Percentiles rank a stretch among this genome's conserved stretches.
These are phyloP conservation scores for Neurospora sp. DNA, from an alignment of 495 filamentous ascomycete species.

Conservation along the genomic window DNA sequence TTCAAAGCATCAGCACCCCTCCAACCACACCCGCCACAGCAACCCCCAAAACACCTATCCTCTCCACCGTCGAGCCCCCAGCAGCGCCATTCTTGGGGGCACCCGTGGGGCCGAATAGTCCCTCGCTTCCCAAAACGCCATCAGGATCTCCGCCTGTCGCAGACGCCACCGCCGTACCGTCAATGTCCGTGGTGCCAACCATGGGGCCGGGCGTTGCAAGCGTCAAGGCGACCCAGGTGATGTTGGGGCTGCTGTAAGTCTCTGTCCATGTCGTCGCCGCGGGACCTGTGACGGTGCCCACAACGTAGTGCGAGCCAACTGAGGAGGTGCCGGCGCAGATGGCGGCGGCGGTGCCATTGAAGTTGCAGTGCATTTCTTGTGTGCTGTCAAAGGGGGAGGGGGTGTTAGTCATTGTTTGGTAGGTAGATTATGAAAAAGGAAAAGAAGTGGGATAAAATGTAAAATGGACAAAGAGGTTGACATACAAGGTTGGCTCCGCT, in stretches of 20 bases:
- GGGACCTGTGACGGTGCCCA: constrained; percentile 23
- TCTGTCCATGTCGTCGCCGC: constrained; percentile 23
- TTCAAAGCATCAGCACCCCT: neutral
- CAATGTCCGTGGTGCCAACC: constrained; percentile 14
- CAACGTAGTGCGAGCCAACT: constrained; percentile 12
- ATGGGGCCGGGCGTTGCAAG: constrained; percentile 18
- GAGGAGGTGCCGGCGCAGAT: constrained; percentile 30
- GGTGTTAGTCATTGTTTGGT: neutral
- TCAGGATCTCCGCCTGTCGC: constrained; percentile 1
- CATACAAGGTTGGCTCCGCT: constrained; percentile 20
- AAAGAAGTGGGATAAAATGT: neutral
- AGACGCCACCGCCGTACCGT: constrained; percentile 10
- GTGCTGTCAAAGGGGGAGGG: constrained; percentile 15
- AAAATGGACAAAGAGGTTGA: neutral
- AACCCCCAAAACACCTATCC: neutral
- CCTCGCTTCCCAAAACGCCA: constrained; percentile 6
- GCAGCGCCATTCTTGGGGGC: constrained; percentile 4
- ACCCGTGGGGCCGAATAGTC: neutral
- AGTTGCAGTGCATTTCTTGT: constrained; percentile 21
- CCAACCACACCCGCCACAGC: neutral
- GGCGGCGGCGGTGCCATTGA: constrained; percentile 24
- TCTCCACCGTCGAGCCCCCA: neutral
- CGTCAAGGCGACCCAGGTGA: constrained; percentile 29
- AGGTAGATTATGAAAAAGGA: no score
- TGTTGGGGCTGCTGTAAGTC: constrained; percentile 20